Base-by-base conservation (phyloP, 805 yeast species). In the Pichia heedii region DNA sequence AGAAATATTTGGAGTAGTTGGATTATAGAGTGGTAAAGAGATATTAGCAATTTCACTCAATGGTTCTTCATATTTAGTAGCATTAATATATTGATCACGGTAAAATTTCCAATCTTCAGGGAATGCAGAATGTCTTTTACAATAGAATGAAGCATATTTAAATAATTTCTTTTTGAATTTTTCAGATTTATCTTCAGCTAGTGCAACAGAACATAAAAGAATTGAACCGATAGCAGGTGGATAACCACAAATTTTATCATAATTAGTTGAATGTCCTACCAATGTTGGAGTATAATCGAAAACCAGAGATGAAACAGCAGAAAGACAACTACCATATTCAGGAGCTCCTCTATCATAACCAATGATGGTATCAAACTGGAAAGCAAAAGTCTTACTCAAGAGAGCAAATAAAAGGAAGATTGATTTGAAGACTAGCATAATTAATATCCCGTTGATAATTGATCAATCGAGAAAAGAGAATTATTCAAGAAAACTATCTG, bases 11-110 rank as follows among this genome's bases (percentile, higher is more conserved):
- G 52, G 41, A 13, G 18, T 16, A 4, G 49, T 41, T 10, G 60
- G 58, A 11, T 8, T 7, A 22, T 48, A 53, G 4, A 52, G 20
- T 12, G 54, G 46, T 9, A 37, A 30, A 10, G 51, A 24, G 5
- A 44, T 36, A 34, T 50, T 47, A 6, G 36, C n/a, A 15, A 44
- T 41, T 0, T 40, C 34, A 11, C 40, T 47, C 11, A 45, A 24
- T 12, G 40, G 34, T 13, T 52, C 33, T 24, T 53, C 50, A 24
- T 48, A 36, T 2, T 51, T 35, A 0, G 68, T 59, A 1, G 68
- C 67, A 40, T 61, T 60, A 13, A 45, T 41, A 43, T 62, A 68
- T 18, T 50, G 62, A 42, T 3, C 43, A 36, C 37, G 36, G 35
- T 48, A 50, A 19, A 32, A 51, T 8, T 18, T 48, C 53, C 46